Evolutionary conservation across 306 rosid genomes (phyloP).

Genomic region (Argentina anserina): DNA sequence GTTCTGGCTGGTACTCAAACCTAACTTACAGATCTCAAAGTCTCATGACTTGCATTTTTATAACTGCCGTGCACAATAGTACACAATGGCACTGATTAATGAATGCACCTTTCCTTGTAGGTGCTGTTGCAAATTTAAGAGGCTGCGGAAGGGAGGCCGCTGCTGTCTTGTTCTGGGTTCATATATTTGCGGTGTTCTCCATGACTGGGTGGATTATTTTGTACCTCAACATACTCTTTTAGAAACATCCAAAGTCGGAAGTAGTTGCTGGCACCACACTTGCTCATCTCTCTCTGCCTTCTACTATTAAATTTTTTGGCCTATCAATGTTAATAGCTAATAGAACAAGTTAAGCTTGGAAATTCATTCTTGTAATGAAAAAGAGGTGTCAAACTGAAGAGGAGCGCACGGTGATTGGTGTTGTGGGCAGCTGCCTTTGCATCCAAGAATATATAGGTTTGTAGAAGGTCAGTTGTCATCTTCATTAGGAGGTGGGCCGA

Average conservation of each 20-base stretch:
- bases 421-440: conserved; percentile 3
- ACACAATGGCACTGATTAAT: background rate
- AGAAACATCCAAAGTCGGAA: conserved; percentile 6
- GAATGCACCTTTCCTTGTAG: conserved; percentile 34
- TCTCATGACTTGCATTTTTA: background rate
- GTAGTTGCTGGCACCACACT: background rate
- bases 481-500: conserved; percentile 2
- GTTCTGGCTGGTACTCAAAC: conserved; percentile 66
- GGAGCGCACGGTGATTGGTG: conserved; percentile 9
- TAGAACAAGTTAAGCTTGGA: background rate
- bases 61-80: background rate
- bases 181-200: conserved; percentile 82
- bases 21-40: background rate
- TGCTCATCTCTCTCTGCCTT: background rate
- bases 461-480: conserved; percentile 1
- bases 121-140: conserved; percentile 94
- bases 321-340: conserved; percentile 17
- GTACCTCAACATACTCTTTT: conserved; percentile 72
- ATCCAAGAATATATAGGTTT: conserved; percentile 1
- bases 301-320: conserved; percentile 14
- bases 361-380: background rate
- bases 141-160: conserved; percentile 98
- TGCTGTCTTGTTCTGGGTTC: conserved; percentile 92
- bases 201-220: conserved; percentile 90
- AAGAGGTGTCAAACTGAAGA: conserved; percentile 9